A percentile compares a stretch with the other conserved stretches of the same genome.
Conservation (phyloP, 129 eudicot species). For the Flaveria robusta region DNA sequence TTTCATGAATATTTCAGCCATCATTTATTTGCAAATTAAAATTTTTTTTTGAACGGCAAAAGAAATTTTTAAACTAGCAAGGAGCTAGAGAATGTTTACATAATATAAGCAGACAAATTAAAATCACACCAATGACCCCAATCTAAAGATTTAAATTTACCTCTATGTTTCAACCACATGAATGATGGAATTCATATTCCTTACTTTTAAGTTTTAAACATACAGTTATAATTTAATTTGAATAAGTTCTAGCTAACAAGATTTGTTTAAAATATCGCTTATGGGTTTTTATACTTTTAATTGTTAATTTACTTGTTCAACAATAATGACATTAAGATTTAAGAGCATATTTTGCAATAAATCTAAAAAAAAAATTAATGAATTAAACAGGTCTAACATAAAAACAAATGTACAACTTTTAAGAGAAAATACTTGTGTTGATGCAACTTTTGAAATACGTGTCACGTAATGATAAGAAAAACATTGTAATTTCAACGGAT, state of each 20-base stretch:
- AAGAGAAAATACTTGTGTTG: background rate
- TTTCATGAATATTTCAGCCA: constrained; percentile 26
- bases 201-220: no score
- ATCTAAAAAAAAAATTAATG: background rate
- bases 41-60: no score
- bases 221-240: background rate
- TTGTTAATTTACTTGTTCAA: background rate
- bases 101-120: no score
- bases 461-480: background rate
- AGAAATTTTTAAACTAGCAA: no score
- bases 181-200: background rate
- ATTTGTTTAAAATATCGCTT: background rate
- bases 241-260: background rate
- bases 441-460: background rate
- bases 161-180: no score
- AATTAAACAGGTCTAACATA: background rate
- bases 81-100: no score
- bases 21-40: constrained; percentile 13
- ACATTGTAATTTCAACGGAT: constrained; percentile 4
- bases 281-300: background rate
- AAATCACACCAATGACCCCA: no score
- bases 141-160: no score
- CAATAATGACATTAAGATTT: background rate
- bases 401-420: background rate
- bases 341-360: background rate